Base-by-base conservation (phyloP, 371 early-diverging fungal species). In the Mortierella sp. region DNA sequence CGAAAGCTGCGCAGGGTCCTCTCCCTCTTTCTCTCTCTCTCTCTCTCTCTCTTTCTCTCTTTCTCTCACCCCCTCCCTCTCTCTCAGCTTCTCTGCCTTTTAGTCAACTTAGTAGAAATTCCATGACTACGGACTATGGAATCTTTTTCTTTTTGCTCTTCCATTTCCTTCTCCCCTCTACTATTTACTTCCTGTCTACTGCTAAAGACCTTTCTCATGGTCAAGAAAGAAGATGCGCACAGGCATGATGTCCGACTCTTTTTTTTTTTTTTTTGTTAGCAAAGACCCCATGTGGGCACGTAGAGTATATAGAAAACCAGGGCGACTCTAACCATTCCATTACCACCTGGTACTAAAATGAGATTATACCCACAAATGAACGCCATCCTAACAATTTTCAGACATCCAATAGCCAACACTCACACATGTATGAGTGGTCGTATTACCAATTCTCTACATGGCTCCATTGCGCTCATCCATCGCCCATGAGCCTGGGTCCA, bases 111-210 rank as follows among this genome's bases (percentile, higher is more conserved):
- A 37, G 6, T 30, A 25, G 5, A 28, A 52, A 55, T 12, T 52
- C 52, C 45, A 57, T 28, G 56, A 14, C 25, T 57, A 30, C 55
- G 19, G 37, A 29, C 53, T 70, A 60, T 70, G 60, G 9, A 64
- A 55, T 46, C 18, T 51, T 51, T 18, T 51, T 18, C 6, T 51
- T 18, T 23, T 7, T 23, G 7, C 7, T 23, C 18, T 51, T 51
- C 7, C 18, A 19, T 18, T 18, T 51, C 11, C 16, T 18, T 51
- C 51, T 51, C 51, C 51, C 21, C 51, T 51, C 51, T 51, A 7
- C 21, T 18, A 11, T 7, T 18, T 51, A 16, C 46, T 16, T 46
- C 12, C 46, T 12, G 16, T 46, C 46, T 46, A 12, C 46, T 46
- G 12, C 46, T 46, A 9, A 16, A 12, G 12, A 46, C 16, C 51